These are phyloP conservation scores for Yamadazyma insecticola DNA, from an alignment of 805 yeast species.

Conservation along the genomic window DNA sequence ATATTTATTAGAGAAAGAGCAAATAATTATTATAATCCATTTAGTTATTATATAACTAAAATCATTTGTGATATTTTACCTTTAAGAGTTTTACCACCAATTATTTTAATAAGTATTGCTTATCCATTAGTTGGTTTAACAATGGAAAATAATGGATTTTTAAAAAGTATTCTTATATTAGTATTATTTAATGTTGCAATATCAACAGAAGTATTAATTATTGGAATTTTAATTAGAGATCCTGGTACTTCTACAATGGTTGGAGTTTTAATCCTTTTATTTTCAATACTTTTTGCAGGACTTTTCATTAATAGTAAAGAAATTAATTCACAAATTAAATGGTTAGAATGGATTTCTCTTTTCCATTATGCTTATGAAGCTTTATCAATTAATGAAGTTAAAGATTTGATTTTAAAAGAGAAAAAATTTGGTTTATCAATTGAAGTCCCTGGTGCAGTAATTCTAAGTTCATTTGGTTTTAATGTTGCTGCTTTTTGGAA, in stretches of 20 bases:
- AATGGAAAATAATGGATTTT: constrained; percentile 68
- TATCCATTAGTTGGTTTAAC: constrained; percentile 91
- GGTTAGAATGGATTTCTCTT: constrained; percentile 79
- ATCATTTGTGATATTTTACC: constrained; percentile 91
- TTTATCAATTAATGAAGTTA: constrained; percentile 86
- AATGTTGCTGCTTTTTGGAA: constrained; percentile 68
- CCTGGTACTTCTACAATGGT: constrained; percentile 89
- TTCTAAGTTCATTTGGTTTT: constrained; percentile 92
- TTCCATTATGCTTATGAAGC: constrained; percentile 97
- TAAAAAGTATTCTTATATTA: constrained; percentile 63
- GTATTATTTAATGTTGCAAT: constrained; percentile 84
- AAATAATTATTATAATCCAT: constrained; percentile 86
- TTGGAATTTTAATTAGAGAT: constrained; percentile 84
- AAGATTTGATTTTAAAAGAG: constrained; percentile 76
- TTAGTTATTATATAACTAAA: constrained; percentile 80
- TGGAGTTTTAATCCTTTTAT: constrained; percentile 78
- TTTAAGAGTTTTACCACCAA: constrained; percentile 86
- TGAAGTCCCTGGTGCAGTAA: constrained; percentile 97
- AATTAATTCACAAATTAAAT: constrained; percentile 47
- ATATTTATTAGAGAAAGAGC: constrained; percentile 92
- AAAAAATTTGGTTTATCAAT: constrained; percentile 89
- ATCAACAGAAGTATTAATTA: constrained; percentile 76
- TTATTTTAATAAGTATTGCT: constrained; percentile 69
- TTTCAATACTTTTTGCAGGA: constrained; percentile 90
- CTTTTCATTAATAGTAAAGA: constrained; percentile 81